These are phyloP conservation scores for Fusarium chaquense DNA, from an alignment of 2,329 filamentous ascomycete genomes.

Conservation along the genomic window DNA sequence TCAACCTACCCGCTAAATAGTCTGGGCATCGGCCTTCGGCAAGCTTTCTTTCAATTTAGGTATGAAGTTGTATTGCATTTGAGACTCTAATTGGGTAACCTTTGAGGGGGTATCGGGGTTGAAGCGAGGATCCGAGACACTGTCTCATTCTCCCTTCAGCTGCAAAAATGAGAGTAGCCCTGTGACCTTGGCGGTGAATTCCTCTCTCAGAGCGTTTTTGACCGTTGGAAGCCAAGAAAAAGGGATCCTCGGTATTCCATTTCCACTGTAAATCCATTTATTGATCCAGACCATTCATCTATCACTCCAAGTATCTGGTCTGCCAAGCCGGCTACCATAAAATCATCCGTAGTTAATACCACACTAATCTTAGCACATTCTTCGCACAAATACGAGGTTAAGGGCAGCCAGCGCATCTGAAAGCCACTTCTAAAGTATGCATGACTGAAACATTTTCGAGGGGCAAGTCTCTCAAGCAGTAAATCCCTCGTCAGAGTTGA, in stretches of 20 bases:
- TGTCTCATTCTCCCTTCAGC: constrained; percentile 24
- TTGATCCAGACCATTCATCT: too few relatives aligned
- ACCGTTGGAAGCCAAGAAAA: not conserved
- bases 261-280: accelerated
- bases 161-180: not conserved
- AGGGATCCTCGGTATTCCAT: not conserved
- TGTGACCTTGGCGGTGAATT: not conserved
- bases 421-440: not conserved
- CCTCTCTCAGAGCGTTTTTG: not conserved
- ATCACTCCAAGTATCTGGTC: not conserved
- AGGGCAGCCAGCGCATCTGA: not conserved
- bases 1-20: constrained; percentile 1
- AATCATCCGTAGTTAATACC: not conserved
- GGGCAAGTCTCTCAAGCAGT: constrained; percentile 1
- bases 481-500: not conserved
- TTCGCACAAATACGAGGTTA: not conserved
- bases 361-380: constrained; percentile 6
- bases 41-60: not conserved
- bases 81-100: not conserved
- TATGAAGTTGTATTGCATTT: not conserved
- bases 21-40: constrained; percentile 28
- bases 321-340: constrained; percentile 1
- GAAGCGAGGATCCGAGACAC: constrained; percentile 35
- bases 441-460: constrained; percentile 28
- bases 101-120: not conserved